phyloP scores from a whole-genome alignment of 2,329 filamentous ascomycete species.

The Neoscytalidium dimidiatum region DNA sequence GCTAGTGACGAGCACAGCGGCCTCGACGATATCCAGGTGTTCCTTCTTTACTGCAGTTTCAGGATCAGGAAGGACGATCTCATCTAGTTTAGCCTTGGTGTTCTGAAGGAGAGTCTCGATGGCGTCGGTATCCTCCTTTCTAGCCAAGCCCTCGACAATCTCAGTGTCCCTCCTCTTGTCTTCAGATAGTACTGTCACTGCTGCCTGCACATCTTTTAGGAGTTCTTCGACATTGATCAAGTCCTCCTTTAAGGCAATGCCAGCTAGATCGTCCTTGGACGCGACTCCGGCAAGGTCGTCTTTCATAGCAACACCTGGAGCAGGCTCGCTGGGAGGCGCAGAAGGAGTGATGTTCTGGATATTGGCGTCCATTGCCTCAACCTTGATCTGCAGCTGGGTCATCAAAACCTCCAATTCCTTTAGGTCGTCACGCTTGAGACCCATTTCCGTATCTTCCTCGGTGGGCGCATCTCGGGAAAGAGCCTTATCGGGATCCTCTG shows the following conservation, averaged over 20 bases:
- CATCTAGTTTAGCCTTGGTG: constrained; percentile 84
- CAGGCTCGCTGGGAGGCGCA: constrained; percentile 42
- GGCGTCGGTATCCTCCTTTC: constrained; percentile 82
- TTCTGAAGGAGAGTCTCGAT: constrained; percentile 90
- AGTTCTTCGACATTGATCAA: constrained; percentile 48
- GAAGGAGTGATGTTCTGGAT: constrained; percentile 47
- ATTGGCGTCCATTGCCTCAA: constrained; percentile 71
- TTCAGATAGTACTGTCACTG: constrained; percentile 52
- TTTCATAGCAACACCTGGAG: constrained; percentile 42
- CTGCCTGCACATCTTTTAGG: constrained; percentile 60
- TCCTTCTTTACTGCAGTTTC: constrained; percentile 68
- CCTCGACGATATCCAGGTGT: constrained; percentile 63
- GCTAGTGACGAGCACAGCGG: constrained; percentile 72
- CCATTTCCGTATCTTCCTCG: constrained; percentile 32
- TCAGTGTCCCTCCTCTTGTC: constrained; percentile 24
- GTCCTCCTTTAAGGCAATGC: constrained; percentile 49
- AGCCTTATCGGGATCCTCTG: constrained; percentile 50
- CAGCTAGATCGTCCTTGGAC: constrained; percentile 35
- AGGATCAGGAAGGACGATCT: constrained; percentile 66
- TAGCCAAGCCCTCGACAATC: constrained; percentile 57
- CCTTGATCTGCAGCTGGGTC: constrained; percentile 77
- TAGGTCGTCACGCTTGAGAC: constrained; percentile 71
- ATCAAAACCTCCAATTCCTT: constrained; percentile 85
- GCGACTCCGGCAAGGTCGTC: constrained; percentile 51
- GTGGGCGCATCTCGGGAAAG: constrained; percentile 41